Percentiles rank a stretch among this genome's conserved stretches.
These are phyloP conservation scores for Rhizophora apiculata DNA, from an alignment of 345 rosid genomes.

Conservation along the genomic window DNA sequence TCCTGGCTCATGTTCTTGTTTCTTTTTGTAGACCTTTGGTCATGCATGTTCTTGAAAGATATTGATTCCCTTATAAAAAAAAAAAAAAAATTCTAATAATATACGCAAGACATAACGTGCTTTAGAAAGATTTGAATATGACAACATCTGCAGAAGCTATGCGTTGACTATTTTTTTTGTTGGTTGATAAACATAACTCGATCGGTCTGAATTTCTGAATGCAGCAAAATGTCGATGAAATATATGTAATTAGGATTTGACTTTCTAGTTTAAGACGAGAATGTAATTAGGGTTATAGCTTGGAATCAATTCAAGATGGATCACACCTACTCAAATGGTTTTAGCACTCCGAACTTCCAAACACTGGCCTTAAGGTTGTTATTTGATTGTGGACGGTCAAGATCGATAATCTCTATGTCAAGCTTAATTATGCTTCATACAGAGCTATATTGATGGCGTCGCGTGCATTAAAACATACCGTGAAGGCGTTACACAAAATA, in stretches of 20 bases:
- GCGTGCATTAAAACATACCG: neutral
- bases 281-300: neutral
- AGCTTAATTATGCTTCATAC: neutral
- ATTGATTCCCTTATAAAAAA: constrained; percentile 13
- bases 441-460: neutral
- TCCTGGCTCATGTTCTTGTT: constrained; percentile 20
- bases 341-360: neutral
- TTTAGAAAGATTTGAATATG: no score
- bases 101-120: no score
- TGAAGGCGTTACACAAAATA: constrained; percentile 1
- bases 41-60: constrained; percentile 24
- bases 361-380: neutral
- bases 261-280: neutral
- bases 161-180: no score
- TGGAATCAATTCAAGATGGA: constrained; percentile 1
- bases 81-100: neutral
- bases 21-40: constrained; percentile 5
- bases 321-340: constrained; percentile 5
- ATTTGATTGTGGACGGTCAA: constrained; percentile 29
- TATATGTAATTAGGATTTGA: neutral
- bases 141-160: no score
- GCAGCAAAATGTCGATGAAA: neutral
- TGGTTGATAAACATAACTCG: neutral
- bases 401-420: constrained; percentile 13
- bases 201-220: neutral